Conservation (phyloP, 2,329 filamentous ascomycete species). For the Fusarium liriodendri region DNA sequence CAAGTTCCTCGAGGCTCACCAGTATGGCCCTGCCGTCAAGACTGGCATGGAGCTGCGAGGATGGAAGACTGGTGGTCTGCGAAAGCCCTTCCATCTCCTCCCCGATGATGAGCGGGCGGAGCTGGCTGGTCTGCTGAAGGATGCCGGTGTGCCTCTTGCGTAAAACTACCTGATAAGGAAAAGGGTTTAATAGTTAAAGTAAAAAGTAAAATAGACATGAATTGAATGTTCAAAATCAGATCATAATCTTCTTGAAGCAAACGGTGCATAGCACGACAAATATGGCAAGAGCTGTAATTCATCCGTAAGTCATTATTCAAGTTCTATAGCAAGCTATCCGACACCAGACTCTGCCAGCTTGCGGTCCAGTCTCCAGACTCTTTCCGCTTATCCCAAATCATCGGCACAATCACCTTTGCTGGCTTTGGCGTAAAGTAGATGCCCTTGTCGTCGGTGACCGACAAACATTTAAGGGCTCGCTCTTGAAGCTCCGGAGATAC, state of each 20-base stretch:
- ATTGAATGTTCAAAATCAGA: not conserved
- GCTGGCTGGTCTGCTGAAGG: conserved; percentile 50
- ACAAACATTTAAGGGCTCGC: conserved; percentile 37
- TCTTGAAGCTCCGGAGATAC: conserved; percentile 50
- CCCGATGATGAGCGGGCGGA: conserved; percentile 46
- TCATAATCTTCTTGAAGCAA: not conserved
- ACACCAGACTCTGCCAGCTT: conserved; percentile 43
- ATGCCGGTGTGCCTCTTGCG: conserved; percentile 50
- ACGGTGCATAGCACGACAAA: too few relatives aligned
- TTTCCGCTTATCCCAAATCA: conserved; percentile 45
- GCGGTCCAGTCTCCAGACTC: conserved; percentile 45
- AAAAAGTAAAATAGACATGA: conserved; percentile 15
- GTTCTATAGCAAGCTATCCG: conserved; percentile 12
- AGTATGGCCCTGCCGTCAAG: conserved; percentile 60
- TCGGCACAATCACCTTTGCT: conserved; percentile 41
- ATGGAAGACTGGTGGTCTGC: conserved; percentile 57
- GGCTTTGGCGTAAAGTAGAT: conserved; percentile 44
- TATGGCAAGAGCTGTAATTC: not conserved
- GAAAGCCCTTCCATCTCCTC: conserved; percentile 59
- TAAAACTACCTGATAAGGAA: not conserved
- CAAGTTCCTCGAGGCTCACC: conserved; percentile 61
- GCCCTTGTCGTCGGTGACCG: conserved; percentile 42
- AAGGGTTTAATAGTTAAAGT: not conserved
- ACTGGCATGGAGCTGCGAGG: conserved; percentile 61
- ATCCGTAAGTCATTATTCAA: not conserved